phyloP scores from a whole-genome alignment of 495 filamentous ascomycete genomes.

The Collariella sp. region DNA sequence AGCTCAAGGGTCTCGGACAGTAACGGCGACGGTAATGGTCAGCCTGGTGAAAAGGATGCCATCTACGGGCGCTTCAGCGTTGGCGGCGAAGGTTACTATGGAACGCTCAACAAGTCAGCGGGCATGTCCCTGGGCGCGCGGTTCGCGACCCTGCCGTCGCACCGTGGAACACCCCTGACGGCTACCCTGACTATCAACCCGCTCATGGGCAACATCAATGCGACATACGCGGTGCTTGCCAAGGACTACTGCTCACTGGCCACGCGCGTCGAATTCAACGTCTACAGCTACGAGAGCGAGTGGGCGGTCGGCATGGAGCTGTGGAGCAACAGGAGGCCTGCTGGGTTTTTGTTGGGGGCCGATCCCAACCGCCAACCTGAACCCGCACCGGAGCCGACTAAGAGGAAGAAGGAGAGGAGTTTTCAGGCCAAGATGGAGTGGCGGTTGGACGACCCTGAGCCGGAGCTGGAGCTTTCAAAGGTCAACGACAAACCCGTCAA shows the following conservation, averaged over 20 bases:
- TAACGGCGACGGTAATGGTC: slow-evolving; percentile 12
- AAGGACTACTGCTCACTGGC: slow-evolving; percentile 73
- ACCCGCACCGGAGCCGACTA: slow-evolving; percentile 19
- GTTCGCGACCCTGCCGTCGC: slow-evolving; percentile 83
- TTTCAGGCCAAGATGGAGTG: slow-evolving; percentile 49
- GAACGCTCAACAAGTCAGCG: slow-evolving; percentile 79
- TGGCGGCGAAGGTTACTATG: slow-evolving; percentile 94
- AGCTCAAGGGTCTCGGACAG: slow-evolving; percentile 11
- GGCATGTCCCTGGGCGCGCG: slow-evolving; percentile 70
- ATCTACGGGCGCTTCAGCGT: slow-evolving; percentile 63
- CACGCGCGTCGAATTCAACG: slow-evolving; percentile 90
- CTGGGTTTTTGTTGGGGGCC: slow-evolving; percentile 35
- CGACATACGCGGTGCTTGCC: slow-evolving; percentile 83
- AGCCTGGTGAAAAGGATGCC: slow-evolving; percentile 34
- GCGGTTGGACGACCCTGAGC: slow-evolving; percentile 39
- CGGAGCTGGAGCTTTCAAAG: slow-evolving; percentile 8
- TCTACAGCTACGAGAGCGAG: slow-evolving; percentile 95
- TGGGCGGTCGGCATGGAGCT: slow-evolving; percentile 83
- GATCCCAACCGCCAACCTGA: slow-evolving; percentile 14
- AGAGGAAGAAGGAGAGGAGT: slow-evolving; percentile 36
- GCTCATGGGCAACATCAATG: slow-evolving; percentile 82
- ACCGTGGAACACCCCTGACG: slow-evolving; percentile 79
- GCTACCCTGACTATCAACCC: slow-evolving; percentile 88
- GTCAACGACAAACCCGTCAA: slow-evolving; percentile 6
- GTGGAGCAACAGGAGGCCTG: slow-evolving; percentile 54